A percentile compares a stretch with the other conserved stretches of the same genome.
These are phyloP conservation scores for Teratosphaeriaceae sp. DNA, from an alignment of 2,329 filamentous ascomycete genomes.

Conservation along the genomic window DNA sequence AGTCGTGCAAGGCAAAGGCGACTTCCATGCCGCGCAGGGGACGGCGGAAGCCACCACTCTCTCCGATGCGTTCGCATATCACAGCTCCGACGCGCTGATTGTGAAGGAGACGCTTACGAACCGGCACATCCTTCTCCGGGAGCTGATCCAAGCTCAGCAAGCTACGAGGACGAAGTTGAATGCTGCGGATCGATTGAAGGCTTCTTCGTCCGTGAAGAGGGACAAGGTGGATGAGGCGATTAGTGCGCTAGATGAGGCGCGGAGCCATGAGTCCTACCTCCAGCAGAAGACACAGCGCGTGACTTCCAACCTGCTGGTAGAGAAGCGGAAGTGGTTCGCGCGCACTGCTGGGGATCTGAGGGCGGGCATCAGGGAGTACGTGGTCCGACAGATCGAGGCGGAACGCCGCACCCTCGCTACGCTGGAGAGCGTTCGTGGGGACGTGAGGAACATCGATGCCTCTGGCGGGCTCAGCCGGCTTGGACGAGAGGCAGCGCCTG, in stretches of 20 bases:
- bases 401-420: constrained; percentile 87
- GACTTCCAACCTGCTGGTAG: constrained; percentile 78
- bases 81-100: constrained; percentile 92
- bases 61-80: constrained; percentile 87
- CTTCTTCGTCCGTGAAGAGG: constrained; percentile 74
- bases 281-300: constrained; percentile 82
- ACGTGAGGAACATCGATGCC: constrained; percentile 86
- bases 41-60: constrained; percentile 94
- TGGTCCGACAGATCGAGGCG: constrained; percentile 88
- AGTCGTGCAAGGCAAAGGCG: constrained; percentile 84
- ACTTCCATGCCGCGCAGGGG: constrained; percentile 93
- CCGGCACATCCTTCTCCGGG: constrained; percentile 89
- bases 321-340: constrained; percentile 86
- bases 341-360: constrained; percentile 81
- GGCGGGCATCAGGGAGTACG: constrained; percentile 80
- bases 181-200: constrained; percentile 82
- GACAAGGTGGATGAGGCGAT: constrained; percentile 99
- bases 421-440: constrained; percentile 86
- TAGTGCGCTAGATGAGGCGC: constrained; percentile 77
- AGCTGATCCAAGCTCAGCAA: constrained; percentile 87
- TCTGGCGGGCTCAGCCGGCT: constrained; percentile 85
- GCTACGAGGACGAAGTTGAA: constrained; percentile 72
- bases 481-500: constrained; percentile 74
- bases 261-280: constrained; percentile 72
- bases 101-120: constrained; percentile 98